Evolutionary conservation across 805 yeast genomes (phyloP).

Genomic region (Candida germanica): DNA sequence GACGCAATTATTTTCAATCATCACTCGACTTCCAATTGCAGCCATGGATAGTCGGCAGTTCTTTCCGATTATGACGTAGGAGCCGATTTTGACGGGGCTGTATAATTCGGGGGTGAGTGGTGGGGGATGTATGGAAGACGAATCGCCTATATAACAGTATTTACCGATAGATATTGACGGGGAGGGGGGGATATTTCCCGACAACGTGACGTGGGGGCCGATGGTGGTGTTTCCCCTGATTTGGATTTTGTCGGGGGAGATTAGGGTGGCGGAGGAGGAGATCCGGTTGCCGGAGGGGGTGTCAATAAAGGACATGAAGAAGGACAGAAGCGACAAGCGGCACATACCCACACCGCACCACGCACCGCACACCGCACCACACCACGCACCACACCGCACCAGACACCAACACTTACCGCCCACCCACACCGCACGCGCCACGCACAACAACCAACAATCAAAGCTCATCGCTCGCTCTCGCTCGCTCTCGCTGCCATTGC

Average conservation of each 20-base stretch:
- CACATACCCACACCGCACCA: too few relatives aligned
- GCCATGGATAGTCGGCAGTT: constrained; percentile 31
- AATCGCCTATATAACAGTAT: constrained; percentile 36
- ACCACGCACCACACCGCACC: constrained; percentile 14
- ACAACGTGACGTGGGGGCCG: constrained; percentile 28
- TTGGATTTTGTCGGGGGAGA: constrained; percentile 41
- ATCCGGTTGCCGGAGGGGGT: constrained; percentile 52
- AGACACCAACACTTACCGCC: neutral
- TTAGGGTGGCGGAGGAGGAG: constrained; percentile 40
- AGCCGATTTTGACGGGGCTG: constrained; percentile 41
- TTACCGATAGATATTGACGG: constrained; percentile 45
- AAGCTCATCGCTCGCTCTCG: too few relatives aligned
- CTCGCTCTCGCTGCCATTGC: too few relatives aligned
- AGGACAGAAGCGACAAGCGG: too few relatives aligned
- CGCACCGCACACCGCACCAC: too few relatives aligned
- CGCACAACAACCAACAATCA: too few relatives aligned
- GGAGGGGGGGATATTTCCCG: constrained; percentile 29
- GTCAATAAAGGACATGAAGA: too few relatives aligned
- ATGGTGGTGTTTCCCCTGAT: constrained; percentile 49
- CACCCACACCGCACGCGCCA: too few relatives aligned
- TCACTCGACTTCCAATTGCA: constrained; percentile 48
- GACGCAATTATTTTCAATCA: constrained; percentile 40
- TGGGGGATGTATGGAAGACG: constrained; percentile 22
- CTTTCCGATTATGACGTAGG: constrained; percentile 43
- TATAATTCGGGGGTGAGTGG: constrained; percentile 12